phyloP scores from a whole-genome alignment of 1,284 basidiomycete genomes.

The Ceratobasidium sp. region DNA sequence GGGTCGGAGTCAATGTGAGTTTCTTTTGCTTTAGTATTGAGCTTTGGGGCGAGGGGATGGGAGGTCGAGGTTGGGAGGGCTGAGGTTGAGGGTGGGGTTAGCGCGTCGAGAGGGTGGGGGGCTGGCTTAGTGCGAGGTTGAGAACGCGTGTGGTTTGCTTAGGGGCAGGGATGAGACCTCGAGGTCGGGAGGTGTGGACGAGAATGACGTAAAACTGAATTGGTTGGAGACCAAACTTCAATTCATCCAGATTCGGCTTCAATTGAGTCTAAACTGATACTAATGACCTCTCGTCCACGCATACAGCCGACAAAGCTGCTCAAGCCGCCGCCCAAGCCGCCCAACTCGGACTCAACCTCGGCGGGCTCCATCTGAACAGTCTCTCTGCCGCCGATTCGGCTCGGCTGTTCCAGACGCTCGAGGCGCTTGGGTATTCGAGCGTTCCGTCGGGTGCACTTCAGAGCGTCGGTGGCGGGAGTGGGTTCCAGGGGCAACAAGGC shows the following conservation, averaged over 20 bases:
- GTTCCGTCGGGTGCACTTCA: slow-evolving; percentile 16
- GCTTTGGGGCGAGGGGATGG: not conserved
- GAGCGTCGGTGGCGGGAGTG: not conserved
- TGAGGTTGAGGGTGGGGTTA: not conserved
- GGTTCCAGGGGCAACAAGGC: not conserved
- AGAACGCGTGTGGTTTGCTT: not conserved
- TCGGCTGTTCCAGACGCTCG: slow-evolving; percentile 44
- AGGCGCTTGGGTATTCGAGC: slow-evolving; percentile 42
- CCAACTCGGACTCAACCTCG: slow-evolving; percentile 47
- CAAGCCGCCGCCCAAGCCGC: slow-evolving; percentile 78
- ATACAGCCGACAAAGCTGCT: slow-evolving; percentile 79
- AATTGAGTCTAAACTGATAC: not conserved
- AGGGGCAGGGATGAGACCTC: not conserved
- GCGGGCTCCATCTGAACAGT: slow-evolving; percentile 44
- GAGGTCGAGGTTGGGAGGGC: slow-evolving; percentile 2
- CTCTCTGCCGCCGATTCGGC: slow-evolving; percentile 46
- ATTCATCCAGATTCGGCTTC: not conserved
- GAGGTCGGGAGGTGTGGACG: slow-evolving; percentile 5
- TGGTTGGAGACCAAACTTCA: not conserved
- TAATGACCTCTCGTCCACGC: slow-evolving; percentile 19
- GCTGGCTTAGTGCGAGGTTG: not conserved
- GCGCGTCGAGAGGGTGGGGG: not conserved
- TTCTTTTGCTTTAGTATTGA: not conserved
- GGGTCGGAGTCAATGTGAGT: slow-evolving; percentile 91
- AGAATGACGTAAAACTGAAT: slow-evolving; percentile 1